These are phyloP conservation scores for Boletellus deceptivus DNA, from an alignment of 1,284 basidiomycete species.

Conservation along the genomic window DNA sequence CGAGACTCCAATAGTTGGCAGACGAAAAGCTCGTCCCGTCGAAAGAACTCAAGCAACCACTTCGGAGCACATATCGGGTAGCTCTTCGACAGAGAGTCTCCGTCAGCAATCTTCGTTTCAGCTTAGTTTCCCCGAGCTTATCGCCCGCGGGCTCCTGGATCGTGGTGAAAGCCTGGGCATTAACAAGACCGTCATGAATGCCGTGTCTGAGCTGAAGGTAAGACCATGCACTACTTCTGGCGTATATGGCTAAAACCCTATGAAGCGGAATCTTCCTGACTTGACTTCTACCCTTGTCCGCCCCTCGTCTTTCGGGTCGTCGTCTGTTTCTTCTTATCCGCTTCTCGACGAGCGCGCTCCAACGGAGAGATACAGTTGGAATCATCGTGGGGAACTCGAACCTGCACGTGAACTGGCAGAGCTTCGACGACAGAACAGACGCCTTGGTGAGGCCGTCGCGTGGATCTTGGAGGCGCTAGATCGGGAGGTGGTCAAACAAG, in stretches of 20 bases:
- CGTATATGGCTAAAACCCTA: constrained; percentile 5
- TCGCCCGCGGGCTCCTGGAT: constrained; percentile 71
- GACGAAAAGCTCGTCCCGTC: constrained; percentile 35
- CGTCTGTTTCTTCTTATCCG: constrained; percentile 53
- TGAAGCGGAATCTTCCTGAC: constrained; percentile 81
- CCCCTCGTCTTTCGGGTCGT: constrained; percentile 42
- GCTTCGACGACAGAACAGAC: constrained; percentile 52
- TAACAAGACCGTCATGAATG: constrained; percentile 75
- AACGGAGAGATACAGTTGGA: constrained; percentile 62
- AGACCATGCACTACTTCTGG: constrained; percentile 15
- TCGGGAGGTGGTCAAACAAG: constrained; percentile 39
- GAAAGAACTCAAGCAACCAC: constrained; percentile 30
- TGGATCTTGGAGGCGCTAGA: constrained; percentile 72
- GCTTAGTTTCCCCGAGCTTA: constrained; percentile 61
- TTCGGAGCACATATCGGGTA: constrained; percentile 17
- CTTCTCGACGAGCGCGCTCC: constrained; percentile 57
- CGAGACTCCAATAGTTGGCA: constrained; percentile 43
- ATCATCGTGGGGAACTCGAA: constrained; percentile 61
- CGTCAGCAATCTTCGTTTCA: constrained; percentile 45
- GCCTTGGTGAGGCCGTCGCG: constrained; percentile 61
- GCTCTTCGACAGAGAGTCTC: constrained; percentile 28
- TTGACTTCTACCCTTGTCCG: constrained; percentile 65
- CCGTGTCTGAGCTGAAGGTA: constrained; percentile 71
- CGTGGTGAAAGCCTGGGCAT: constrained; percentile 76
- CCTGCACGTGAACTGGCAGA: constrained; percentile 60